These are phyloP conservation scores for Multifurca ochricompacta DNA, from an alignment of 768 basidiomycete genomes.

Conservation along the genomic window DNA sequence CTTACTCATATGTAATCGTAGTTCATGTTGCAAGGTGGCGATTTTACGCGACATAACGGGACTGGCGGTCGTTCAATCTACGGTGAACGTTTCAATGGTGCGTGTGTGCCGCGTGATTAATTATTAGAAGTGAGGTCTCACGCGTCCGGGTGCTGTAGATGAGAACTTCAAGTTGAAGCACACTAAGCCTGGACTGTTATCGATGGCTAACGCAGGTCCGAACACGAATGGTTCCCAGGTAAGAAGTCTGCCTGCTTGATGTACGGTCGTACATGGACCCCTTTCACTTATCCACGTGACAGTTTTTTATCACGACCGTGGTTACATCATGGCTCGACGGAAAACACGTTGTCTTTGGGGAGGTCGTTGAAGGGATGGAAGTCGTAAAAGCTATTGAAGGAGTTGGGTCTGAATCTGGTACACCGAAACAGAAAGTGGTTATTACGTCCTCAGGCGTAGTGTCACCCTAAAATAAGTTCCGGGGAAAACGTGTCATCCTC, in stretches of 20 bases:
- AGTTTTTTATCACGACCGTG: conserved; percentile 37
- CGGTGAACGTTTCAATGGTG: conserved; percentile 30
- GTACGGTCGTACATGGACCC: background rate
- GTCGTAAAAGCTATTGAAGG: conserved; percentile 31
- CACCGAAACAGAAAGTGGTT: conserved; percentile 6
- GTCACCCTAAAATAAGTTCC: background rate
- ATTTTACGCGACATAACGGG: conserved; percentile 32
- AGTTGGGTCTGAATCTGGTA: conserved; percentile 21
- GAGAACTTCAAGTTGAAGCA: conserved; percentile 35
- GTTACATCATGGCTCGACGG: conserved; percentile 34
- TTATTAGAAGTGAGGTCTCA: background rate
- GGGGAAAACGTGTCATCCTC: too few relatives aligned
- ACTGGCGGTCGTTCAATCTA: conserved; percentile 35
- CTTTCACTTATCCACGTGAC: background rate
- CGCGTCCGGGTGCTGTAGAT: conserved; percentile 23
- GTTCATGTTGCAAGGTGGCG: conserved; percentile 37
- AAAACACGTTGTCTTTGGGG: conserved; percentile 39
- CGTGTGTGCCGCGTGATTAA: background rate
- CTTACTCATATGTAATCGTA: conserved; percentile 4
- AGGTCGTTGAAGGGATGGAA: conserved; percentile 35
- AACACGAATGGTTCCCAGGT: conserved; percentile 45
- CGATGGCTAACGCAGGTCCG: conserved; percentile 45
- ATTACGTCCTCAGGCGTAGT: conserved; percentile 17
- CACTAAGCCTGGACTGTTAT: conserved; percentile 35
- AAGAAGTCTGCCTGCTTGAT: background rate